Conservation (phyloP, 2,329 filamentous ascomycete species). For the Xylaria sp. region DNA sequence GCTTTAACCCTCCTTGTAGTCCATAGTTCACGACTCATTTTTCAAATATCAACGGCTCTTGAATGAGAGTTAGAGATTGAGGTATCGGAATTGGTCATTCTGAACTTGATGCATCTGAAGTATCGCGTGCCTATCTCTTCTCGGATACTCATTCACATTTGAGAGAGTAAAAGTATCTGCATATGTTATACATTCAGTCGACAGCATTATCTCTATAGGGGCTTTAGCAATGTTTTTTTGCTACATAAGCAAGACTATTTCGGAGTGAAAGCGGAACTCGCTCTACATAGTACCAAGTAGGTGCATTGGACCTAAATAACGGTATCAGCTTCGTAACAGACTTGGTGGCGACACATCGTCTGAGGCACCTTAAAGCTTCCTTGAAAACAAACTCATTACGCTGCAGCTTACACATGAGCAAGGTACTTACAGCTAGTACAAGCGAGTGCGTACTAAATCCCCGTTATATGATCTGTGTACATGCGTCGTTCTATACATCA, state of each 20-base stretch:
- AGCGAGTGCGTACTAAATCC: not conserved
- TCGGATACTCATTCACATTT: not conserved
- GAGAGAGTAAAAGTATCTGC: not conserved
- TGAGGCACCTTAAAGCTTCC: not conserved
- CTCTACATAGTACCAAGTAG: not conserved
- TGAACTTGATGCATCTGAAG: not conserved
- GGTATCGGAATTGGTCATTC: not conserved
- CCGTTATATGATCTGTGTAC: too few relatives aligned
- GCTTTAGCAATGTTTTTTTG: not conserved
- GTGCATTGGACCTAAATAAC: not conserved
- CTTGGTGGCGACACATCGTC: not conserved
- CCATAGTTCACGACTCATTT: not conserved
- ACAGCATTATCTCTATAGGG: not conserved
- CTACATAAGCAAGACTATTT: not conserved
- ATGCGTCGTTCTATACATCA: too few relatives aligned
- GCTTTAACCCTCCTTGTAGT: not conserved
- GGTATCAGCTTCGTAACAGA: not conserved
- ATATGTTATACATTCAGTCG: not conserved
- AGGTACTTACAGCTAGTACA: not conserved
- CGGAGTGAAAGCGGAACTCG: not conserved
- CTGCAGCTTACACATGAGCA: not conserved
- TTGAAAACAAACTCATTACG: not conserved
- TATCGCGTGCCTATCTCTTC: not conserved
- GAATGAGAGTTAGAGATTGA: not conserved
- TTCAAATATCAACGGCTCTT: not conserved